Base-by-base conservation (phyloP, 2,329 filamentous ascomycete genomes). In the Botrytis aclada region DNA sequence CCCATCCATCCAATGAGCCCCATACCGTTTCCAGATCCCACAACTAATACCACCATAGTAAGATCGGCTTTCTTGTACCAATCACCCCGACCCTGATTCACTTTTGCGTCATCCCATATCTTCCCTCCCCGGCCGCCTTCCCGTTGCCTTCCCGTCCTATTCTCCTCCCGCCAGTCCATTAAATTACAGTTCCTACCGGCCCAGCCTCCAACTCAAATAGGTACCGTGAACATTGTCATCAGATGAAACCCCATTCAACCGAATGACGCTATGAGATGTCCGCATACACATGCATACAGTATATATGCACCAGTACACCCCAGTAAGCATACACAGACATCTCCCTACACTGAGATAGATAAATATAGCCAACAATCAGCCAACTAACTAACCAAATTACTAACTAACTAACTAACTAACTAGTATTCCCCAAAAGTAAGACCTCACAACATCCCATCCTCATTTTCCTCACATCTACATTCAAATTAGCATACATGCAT, bases 201-300 rank as follows among this genome's bases (percentile, higher is more conserved):
- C 7, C 16, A 58, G 5, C 3, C 4, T 58, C 3, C 18, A 58
- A 32, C 54, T 7, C 54, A 34, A 54, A 16, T 5, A n/a, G 43
- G 43, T 22, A 45, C 22, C 43, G 37, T 1, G n/a, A n/a, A n/a
- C 12, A 14, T n/a, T 3, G 6, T 6, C 12, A 54, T n/a, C 12
- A 54, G 47, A 54, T 14, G 47, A n/a, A 51, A 0, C 12, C 12
- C 0, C 25, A 12, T n/a, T n/a, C 1, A 51, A 7, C 0, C 2
- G 16, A 51, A n/a, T 54, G 12, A n/a, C 12, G 5, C 5, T 54
- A n/a, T 16, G 12, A 0, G 1, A n/a, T n/a, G 2, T n/a, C 3
- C 9, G 34, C 8, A 58, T 32, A 58, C 16, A 32, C 14, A 29
- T 18, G 7, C 54, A 4, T 20, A 58, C 29, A 58, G 18, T 16